Evolutionary conservation across 768 basidiomycete genomes (phyloP), one percentile per base, ranked within the genome.

Genomic region (Calocera cornea): DNA sequence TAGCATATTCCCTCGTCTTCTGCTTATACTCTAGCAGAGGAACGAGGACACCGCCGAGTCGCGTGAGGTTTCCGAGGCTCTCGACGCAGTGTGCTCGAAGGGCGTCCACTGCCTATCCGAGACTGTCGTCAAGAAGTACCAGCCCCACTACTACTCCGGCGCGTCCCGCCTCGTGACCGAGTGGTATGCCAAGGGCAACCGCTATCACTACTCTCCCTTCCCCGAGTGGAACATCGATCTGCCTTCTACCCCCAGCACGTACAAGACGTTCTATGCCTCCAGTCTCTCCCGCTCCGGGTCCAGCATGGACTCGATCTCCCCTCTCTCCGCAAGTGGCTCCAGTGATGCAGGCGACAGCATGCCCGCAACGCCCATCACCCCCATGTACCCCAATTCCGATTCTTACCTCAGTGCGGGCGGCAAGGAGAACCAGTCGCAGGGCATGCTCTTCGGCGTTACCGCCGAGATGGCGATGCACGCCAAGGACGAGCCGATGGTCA

Each of bases 91-190:
- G 71, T 83, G 98, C 72, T 84, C 89, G 33, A 88, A 88, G 75
- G 86, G 92, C 74, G 88, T 95, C 79, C 90, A 94, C 73, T 89
- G 91, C 71, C 83, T 99, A 34, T 97, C 95, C 14, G 90, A 95
- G 77, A 94, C 90, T n/a, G 81, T 97, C 73, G 86, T 97, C 75
- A 93, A 95, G 81, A 99, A 99, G 80, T 97, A 99, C 79, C 95
- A 95, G 3, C 94, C 92, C 72, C 88, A 88, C 47, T 97, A 95
- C 79, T 98, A 95, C 79, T 93, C 92, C 64, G 95, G 94, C 79
- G 92, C 94, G 0, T 94, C 95, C 27, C 92, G 89, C 27, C 86
- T 92, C 75, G 92, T 93, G 69, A 87, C 94, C 38, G 92, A 97
- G 75, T 93, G 87, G 78, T 99, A 98, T 76, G 86, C 97, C 64